Percentiles rank a stretch among this genome's conserved stretches.
Conservation (phyloP, 257 asterid genomes). For the Anisodus tanguticus region DNA sequence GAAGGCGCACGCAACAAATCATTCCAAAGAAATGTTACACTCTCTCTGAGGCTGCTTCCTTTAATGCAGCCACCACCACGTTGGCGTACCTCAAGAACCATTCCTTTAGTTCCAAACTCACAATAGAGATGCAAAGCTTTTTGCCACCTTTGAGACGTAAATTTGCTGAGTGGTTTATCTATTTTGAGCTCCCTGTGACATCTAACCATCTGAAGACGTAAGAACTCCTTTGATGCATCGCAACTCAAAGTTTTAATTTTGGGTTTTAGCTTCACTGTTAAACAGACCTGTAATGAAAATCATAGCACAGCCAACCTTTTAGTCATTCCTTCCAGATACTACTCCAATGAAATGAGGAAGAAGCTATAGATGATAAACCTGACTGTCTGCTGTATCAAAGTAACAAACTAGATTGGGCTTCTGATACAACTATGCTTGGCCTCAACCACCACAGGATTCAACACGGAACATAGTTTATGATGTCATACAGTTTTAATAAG, state of each 20-base stretch:
- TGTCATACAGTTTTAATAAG: neutral
- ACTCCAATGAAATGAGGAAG: neutral
- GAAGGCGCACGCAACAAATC: slow-evolving; percentile 79
- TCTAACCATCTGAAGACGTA: slow-evolving; percentile 65
- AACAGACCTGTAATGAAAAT: slow-evolving; percentile 56
- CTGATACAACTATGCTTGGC: neutral
- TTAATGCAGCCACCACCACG: slow-evolving; percentile 63
- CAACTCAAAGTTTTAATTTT: slow-evolving; percentile 34
- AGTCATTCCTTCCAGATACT: neutral
- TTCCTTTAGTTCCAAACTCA: slow-evolving; percentile 87
- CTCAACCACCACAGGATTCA: neutral
- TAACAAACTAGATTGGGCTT: neutral
- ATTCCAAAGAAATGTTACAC: slow-evolving; percentile 68
- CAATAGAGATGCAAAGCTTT: slow-evolving; percentile 79
- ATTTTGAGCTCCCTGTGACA: slow-evolving; percentile 79
- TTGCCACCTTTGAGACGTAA: slow-evolving; percentile 61
- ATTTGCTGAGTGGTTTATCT: slow-evolving; percentile 54
- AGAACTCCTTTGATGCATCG: slow-evolving; percentile 55
- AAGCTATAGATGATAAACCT: neutral
- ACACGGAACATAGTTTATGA: neutral
- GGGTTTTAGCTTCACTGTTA: slow-evolving; percentile 56
- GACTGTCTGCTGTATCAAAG: neutral
- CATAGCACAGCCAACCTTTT: slow-evolving; percentile 23
- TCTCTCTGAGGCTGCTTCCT: slow-evolving; percentile 55
- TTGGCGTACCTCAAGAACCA: slow-evolving; percentile 64